phyloP scores from a whole-genome alignment of 2,329 filamentous ascomycete species.

The Sporothrix variecibatus region DNA sequence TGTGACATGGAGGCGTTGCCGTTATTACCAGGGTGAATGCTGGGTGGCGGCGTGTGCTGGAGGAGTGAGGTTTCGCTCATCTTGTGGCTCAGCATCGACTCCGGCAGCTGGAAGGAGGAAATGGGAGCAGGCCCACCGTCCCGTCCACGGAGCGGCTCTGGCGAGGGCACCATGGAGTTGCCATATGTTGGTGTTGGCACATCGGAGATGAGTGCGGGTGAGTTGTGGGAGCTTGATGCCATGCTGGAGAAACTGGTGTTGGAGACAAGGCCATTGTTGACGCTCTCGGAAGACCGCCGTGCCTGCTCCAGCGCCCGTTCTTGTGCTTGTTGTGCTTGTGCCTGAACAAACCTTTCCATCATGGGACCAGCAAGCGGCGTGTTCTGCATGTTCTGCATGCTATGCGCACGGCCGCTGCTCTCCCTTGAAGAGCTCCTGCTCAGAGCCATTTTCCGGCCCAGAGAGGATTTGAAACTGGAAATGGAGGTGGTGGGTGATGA shows the following conservation, averaged over 20 bases:
- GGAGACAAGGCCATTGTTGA: slow-evolving; percentile 11
- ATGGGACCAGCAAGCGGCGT: slow-evolving; percentile 1
- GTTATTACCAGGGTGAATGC: slow-evolving; percentile 46
- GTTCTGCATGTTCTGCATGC: background rate
- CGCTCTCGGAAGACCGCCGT: slow-evolving; percentile 1
- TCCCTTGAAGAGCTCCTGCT: slow-evolving; percentile 24
- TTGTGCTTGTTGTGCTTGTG: slow-evolving; percentile 3
- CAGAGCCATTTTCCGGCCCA: slow-evolving; percentile 19
- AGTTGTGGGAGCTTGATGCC: slow-evolving; percentile 43
- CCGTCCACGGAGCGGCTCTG: slow-evolving; percentile 60
- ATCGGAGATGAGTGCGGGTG: slow-evolving; percentile 60
- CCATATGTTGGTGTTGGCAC: slow-evolving; percentile 53
- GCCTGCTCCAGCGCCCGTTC: background rate
- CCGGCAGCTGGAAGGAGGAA: slow-evolving; percentile 68
- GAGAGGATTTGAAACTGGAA: slow-evolving; percentile 13
- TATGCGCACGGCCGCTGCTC: slow-evolving; percentile 11
- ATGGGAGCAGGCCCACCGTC: slow-evolving; percentile 54
- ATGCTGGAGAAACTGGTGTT: slow-evolving; percentile 14
- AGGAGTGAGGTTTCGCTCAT: slow-evolving; percentile 65
- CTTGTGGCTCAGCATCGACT: slow-evolving; percentile 64
- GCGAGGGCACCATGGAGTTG: slow-evolving; percentile 67
- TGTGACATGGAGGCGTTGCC: slow-evolving; percentile 53
- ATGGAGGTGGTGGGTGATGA: slow-evolving; percentile 22
- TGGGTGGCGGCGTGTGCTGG: slow-evolving; percentile 41
- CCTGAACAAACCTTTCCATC: slow-evolving; percentile 11